Evolutionary conservation across 1,284 basidiomycete genomes (phyloP), one percentile per base, ranked within the genome.

Genomic region (Tilletia setariae): DNA sequence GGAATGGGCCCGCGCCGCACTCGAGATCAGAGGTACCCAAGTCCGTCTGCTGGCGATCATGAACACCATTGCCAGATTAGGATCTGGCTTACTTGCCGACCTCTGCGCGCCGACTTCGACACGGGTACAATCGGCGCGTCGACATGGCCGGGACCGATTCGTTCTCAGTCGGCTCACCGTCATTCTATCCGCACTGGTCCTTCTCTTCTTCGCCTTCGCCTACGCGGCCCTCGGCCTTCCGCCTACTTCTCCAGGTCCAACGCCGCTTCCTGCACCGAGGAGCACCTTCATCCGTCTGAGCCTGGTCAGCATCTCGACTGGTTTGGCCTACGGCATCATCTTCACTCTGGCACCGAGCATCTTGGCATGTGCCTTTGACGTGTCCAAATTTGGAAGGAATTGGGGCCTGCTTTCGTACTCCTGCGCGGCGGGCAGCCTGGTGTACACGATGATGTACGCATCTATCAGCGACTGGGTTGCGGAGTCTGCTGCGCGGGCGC

Each of bases 401-500:
- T 73, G 67, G 66, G 72, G 72, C 16, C 15, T 67, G 16, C 61
- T 72, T 2, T 64, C 53, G 25, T 73, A 73, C 46, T 44, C 67
- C 16, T 64, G 67, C 47, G 72, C 72, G 16, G 44, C 53, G 11
- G 72, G 72, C 35, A 53, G 43, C 25, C 44, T 72, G 16, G 61
- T 43, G 49, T 73, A 66, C 44, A 67, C 70, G 13, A 63, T 73
- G 63, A 49, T 73, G n/a, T 73, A 69, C 56, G 72, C 70, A 7
- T 43, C 63, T 16, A 44, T 72, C 51, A 56, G 43, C 46, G 70
- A 72, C 40, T 42, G 23, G 46, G 68, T 68, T 16, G 67, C 62
- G 19, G 25, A 64, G 23, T 63, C 47, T 19, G 56, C 43, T 61
- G 65, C 35, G 46, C 30, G n/a, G 65, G 63, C 44, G 28, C 64